Evolutionary conservation across 2,329 filamentous ascomycete species (phyloP).

Genomic region (Fonsecaea monophora): DNA sequence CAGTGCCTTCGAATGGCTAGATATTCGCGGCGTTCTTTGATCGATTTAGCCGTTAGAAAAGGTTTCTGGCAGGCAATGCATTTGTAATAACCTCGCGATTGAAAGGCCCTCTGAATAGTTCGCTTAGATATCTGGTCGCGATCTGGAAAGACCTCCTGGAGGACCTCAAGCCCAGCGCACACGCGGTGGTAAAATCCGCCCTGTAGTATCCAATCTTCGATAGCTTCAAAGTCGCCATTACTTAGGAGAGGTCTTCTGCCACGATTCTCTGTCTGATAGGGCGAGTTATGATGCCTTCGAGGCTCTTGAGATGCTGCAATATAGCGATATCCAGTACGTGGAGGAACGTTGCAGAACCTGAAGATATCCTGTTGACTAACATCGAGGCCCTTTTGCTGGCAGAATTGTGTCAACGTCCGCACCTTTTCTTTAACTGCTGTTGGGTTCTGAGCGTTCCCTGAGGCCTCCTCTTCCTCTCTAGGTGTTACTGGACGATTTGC

Average conservation of each 20-base stretch:
- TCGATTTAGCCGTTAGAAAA: constrained; percentile 1
- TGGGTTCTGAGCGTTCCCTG: neutral
- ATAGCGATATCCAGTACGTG: constrained; percentile 5
- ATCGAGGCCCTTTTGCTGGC: neutral
- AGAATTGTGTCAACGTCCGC: neutral
- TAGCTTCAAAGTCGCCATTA: neutral
- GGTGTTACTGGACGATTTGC: neutral
- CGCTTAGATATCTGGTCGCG: neutral
- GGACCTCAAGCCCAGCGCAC: neutral
- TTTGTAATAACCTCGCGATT: neutral
- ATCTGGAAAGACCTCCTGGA: constrained; percentile 3
- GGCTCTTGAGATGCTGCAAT: neutral
- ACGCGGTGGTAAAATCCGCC: neutral
- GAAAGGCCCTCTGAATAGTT: constrained; percentile 6
- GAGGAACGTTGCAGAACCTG: neutral
- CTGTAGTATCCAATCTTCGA: neutral
- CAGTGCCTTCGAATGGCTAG: neutral
- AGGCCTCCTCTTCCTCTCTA: neutral
- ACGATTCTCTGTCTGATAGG: neutral
- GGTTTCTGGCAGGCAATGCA: constrained; percentile 8
- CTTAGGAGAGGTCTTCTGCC: neutral
- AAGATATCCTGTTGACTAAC: neutral
- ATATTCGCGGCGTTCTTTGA: neutral
- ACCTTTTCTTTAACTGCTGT: neutral
- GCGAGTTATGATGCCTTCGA: constrained; percentile 7